Conservation (phyloP, 495 filamentous ascomycete species). For the Alectoria sarmentosa region DNA sequence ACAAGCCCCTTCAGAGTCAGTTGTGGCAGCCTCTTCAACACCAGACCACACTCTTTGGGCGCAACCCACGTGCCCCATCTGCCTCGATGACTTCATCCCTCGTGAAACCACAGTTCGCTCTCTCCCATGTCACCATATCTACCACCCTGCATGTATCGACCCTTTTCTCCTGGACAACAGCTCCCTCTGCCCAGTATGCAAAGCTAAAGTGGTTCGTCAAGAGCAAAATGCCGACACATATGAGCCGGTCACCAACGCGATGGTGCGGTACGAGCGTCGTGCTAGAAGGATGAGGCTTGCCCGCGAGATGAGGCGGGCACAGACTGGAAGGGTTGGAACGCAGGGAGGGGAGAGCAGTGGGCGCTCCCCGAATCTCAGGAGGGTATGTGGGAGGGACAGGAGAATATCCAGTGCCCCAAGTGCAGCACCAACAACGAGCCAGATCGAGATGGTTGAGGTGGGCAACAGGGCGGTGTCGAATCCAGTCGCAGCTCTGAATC, state of each 20-base stretch:
- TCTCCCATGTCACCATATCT: constrained; percentile 83
- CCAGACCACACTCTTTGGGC: constrained; percentile 43
- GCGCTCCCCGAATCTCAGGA: constrained; percentile 5
- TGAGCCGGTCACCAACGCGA: constrained; percentile 64
- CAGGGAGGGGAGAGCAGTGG: background rate
- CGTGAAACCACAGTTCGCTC: constrained; percentile 66
- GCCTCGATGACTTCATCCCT: constrained; percentile 71
- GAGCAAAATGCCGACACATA: constrained; percentile 55
- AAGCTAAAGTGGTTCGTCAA: constrained; percentile 55
- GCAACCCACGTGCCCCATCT: constrained; percentile 77
- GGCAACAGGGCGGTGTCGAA: constrained; percentile 1
- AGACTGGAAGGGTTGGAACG: background rate
- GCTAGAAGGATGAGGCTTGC: constrained; percentile 22
- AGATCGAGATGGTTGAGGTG: constrained; percentile 14
- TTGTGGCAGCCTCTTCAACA: background rate
- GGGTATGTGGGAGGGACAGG: constrained; percentile 5
- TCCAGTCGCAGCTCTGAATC: background rate
- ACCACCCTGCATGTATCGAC: constrained; percentile 85
- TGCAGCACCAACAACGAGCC: constrained; percentile 7
- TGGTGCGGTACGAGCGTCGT: constrained; percentile 65
- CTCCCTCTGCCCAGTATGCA: constrained; percentile 84
- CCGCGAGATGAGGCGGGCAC: background rate
- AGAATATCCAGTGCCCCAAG: constrained; percentile 4
- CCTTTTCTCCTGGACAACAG: constrained; percentile 61
- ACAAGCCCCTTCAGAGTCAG: constrained; percentile 14